These are phyloP conservation scores for Saccharomyces hybrid DNA, from an alignment of 1,139 yeast species.

Conservation along the genomic window DNA sequence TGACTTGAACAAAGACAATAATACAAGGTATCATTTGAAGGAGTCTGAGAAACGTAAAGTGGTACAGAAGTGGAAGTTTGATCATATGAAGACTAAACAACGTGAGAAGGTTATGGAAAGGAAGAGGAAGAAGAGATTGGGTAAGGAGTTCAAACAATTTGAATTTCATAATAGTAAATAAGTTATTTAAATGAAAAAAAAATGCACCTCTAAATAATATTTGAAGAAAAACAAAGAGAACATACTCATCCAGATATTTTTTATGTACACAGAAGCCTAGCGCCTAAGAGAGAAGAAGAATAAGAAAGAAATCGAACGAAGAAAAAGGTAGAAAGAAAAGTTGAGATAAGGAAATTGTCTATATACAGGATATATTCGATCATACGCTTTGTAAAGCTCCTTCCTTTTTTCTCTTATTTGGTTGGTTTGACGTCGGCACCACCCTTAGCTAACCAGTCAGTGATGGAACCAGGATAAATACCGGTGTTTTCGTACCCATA, in stretches of 20 bases:
- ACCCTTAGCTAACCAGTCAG: constrained; percentile 60
- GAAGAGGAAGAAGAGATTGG: constrained; percentile 86
- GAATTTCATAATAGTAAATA: constrained; percentile 42
- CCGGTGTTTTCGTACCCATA: constrained; percentile 79
- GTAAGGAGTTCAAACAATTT: constrained; percentile 80
- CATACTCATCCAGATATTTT: too few species aligned
- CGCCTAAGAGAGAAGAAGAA: background rate
- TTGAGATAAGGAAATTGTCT: background rate
- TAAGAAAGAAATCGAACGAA: background rate
- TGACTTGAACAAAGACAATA: constrained; percentile 31
- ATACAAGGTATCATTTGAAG: constrained; percentile 54
- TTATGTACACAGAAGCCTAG: too few species aligned
- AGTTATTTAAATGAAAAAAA: background rate
- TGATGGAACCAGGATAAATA: constrained; percentile 75
- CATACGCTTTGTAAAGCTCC: background rate
- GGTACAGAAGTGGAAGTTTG: constrained; percentile 82
- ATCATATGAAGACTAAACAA: constrained; percentile 72
- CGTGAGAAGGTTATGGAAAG: constrained; percentile 86
- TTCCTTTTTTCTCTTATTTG: background rate
- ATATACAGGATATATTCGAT: background rate
- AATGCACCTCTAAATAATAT: background rate
- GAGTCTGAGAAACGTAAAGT: constrained; percentile 76
- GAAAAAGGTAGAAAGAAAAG: background rate
- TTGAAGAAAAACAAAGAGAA: background rate
- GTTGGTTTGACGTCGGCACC: constrained; percentile 13